Percentiles rank a stretch among this genome's conserved stretches.
Conservation (phyloP, 768 basidiomycete species). For the Tephrocybe rancida region DNA sequence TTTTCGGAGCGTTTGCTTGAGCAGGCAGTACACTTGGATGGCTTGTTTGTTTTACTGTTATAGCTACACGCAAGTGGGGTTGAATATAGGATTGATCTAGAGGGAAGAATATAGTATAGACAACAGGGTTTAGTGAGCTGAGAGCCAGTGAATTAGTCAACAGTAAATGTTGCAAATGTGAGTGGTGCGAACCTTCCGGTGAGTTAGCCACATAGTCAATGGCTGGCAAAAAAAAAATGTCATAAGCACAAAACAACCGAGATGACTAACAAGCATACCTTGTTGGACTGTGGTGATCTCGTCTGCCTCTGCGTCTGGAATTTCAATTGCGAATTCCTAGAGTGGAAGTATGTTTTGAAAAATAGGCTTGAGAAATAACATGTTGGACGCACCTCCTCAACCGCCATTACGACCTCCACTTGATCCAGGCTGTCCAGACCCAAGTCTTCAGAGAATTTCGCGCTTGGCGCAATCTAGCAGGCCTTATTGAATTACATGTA, state of each 20-base stretch:
- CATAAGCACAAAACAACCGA: constrained; percentile 16
- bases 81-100: not conserved
- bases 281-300: constrained; percentile 90
- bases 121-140: constrained; percentile 10
- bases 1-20: too few relatives aligned
- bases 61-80: too few relatives aligned
- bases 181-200: constrained; percentile 65
- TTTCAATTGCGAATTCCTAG: constrained; percentile 97
- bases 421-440: constrained; percentile 95
- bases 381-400: constrained; percentile 74
- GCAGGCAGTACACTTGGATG: too few relatives aligned
- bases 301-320: constrained; percentile 96
- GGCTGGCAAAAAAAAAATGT: constrained; percentile 48
- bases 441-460: constrained; percentile 76
- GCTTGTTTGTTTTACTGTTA: too few relatives aligned
- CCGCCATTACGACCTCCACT: constrained; percentile 98
- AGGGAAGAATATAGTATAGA: not conserved
- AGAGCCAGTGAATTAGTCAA: constrained; percentile 4
- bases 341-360: constrained; percentile 8
- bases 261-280: constrained; percentile 51
- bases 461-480: constrained; percentile 26
- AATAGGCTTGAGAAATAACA: not conserved
- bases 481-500: not conserved
- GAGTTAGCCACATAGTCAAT: constrained; percentile 96
- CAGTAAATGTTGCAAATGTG: constrained; percentile 9